Evolutionary conservation across 139 green algal species (phyloP), one percentile per base, ranked within the genome.

Genomic region (Chlamydomonas urium): DNA sequence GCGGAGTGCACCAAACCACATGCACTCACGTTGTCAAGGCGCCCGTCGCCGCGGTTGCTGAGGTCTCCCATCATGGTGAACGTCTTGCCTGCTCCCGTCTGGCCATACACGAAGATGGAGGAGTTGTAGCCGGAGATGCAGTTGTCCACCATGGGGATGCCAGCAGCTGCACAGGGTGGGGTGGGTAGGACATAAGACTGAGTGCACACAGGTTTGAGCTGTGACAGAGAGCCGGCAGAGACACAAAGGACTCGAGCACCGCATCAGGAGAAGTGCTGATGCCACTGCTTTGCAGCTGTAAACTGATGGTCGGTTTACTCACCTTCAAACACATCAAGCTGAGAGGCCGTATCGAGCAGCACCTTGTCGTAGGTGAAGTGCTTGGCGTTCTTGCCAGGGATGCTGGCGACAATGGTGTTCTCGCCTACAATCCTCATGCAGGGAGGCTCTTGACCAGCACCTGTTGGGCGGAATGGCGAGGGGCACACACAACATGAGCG

Each of bases 101-200:
- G 84, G 3, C 87, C 87, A 42, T 94, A 94, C 1, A 85, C 87
- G 76, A 95, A 92, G n/a, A 93, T 85, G 2, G 81, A 85, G 1
- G 79, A 86, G 74, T 95, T 95, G 80, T 89, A 92, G 1, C 90
- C 89, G 10, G 73, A 69, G 68, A 95, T 75, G 66, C 81, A 88
- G 79, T 93, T 88, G 56, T 92, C 79, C 33, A 95, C 88, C 47
- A 87, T 83, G 17, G 83, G 77, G 21, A 76, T 50, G 24, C 89
- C 90, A 14, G 78, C 84, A n/a, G 42, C 76, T 79, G 47, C 69
- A 59, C 21, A 17, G 53, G 10, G 23, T 17, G 53, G 14, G 53
- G 5, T 8, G 24, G 23, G 21, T 8, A 31, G 19, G 53, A 17
- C 42, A 53, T 53, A 17, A 10, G 42, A 10, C 14, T 53, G 42